Conservation (phyloP, 768 basidiomycete species). For the Kockovaella imperatae region DNA sequence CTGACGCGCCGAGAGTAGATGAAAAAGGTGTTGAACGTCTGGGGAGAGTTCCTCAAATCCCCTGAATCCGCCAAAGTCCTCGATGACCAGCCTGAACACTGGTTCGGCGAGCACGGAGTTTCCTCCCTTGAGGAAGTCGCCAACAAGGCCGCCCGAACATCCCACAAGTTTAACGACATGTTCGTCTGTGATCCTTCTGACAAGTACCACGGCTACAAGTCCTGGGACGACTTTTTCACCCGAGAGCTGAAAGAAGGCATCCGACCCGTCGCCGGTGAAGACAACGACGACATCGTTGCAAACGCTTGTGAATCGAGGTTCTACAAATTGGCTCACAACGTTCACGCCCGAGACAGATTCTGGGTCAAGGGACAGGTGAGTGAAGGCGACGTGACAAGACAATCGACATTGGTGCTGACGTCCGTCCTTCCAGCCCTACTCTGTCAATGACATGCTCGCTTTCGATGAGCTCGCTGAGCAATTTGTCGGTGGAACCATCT, state of each 20-base stretch:
- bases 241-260: conserved; percentile 46
- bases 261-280: conserved; percentile 47
- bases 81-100: conserved; percentile 46
- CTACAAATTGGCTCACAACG: conserved; percentile 47
- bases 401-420: neutral
- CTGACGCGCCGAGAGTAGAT: conserved; percentile 32
- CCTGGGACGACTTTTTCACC: conserved; percentile 56
- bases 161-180: conserved; percentile 45
- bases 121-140: conserved; percentile 33
- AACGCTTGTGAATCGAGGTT: conserved; percentile 55
- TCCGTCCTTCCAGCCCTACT: conserved; percentile 51
- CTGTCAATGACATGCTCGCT: conserved; percentile 54
- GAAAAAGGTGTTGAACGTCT: conserved; percentile 52
- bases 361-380: conserved; percentile 55
- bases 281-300: conserved; percentile 48
- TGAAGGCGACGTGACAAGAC: neutral
- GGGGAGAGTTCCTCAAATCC: conserved; percentile 51
- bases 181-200: conserved; percentile 48
- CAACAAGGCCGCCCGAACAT: conserved; percentile 28
- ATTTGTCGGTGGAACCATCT: conserved; percentile 51
- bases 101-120: conserved; percentile 50
- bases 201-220: conserved; percentile 48
- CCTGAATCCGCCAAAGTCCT: conserved; percentile 50
- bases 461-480: conserved; percentile 46
- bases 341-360: conserved; percentile 50